Evolutionary conservation across 371 early-diverging fungal species (phyloP), one percentile per base, ranked within the genome.

Genomic region (Lichtheimia hyalospora): DNA sequence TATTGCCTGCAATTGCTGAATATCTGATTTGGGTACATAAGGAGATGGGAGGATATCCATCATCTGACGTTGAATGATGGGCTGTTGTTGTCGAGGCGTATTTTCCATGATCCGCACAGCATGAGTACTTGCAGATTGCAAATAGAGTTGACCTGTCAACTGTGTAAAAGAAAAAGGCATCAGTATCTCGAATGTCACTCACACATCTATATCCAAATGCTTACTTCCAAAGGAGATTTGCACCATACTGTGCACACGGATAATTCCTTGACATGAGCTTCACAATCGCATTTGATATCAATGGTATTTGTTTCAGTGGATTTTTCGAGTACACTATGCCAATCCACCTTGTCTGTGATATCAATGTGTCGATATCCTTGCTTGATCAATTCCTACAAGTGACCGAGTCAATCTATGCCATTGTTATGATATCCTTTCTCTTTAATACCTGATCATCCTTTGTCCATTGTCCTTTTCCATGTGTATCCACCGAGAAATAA

Each of bases 321-420:
- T 57, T 66, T 24, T 52, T 54, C 14, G 39, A 23, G 23, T 28
- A 27, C 0, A 40, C 16, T 25, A 20, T 44, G 34, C 49, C 74
- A 72, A 48, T 60, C 55, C 25, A 61, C 28, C 40, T 66, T 70
- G 0, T 77, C 74, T 2, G 77, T 77, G 16, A 77, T 56, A 64
- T 77, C 74, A 25, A 72, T 70, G 59, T 77, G 73, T 5, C 60
- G 55, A 41, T 58, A 70, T 0, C 74, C 74, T 27, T 66, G 34
- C 15, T 63, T 25, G 23, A 57, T 20, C 13, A 23, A 42, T 42
- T 61, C 40, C 60, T 66, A 39, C n/a, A 3, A 39, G 21, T 39
- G 16, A 23, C 46, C 16, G 18, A 21, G 5, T 12, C 21, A 8
- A n/a, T 46, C 16, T 15, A 46, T 7, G 5, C 21, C 3, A n/a